A percentile compares a stretch with the other conserved stretches of the same genome.
Conservation (phyloP, 306 rosid species). For the Ormosia emarginata region DNA sequence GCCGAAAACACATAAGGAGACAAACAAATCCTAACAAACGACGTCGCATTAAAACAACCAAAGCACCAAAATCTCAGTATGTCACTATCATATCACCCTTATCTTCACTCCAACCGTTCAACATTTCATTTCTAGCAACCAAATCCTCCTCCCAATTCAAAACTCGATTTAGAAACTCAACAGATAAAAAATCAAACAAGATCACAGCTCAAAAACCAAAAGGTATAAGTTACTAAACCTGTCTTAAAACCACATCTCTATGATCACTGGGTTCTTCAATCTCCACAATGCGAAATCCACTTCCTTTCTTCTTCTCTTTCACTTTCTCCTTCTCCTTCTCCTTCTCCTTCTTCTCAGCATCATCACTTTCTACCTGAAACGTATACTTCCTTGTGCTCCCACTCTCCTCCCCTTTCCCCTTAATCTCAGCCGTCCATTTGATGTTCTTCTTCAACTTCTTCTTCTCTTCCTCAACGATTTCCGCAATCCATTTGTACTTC, state of each 20-base stretch:
- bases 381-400: slow-evolving; percentile 57
- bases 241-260: slow-evolving; percentile 69
- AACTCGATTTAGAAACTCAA: background rate
- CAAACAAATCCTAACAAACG: background rate
- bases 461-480: slow-evolving; percentile 57
- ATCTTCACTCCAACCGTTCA: background rate
- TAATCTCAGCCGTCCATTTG: slow-evolving; percentile 85
- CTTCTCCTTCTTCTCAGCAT: slow-evolving; percentile 35
- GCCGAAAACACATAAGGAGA: background rate
- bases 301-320: slow-evolving; percentile 40
- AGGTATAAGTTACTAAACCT: slow-evolving; percentile 38
- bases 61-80: background rate
- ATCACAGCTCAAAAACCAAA: background rate
- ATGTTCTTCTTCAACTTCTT: slow-evolving; percentile 44
- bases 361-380: slow-evolving; percentile 46
- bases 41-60: background rate
- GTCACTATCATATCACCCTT: background rate
- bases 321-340: slow-evolving; percentile 16
- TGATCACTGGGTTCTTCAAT: slow-evolving; percentile 63
- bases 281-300: slow-evolving; percentile 64
- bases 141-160: background rate
- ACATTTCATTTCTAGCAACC: background rate
- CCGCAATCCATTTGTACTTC: slow-evolving; percentile 76
- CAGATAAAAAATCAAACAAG: background rate
- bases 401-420: slow-evolving; percentile 54